Base-by-base conservation (phyloP, 257 asterid species). In the Nemophila menziesii region DNA sequence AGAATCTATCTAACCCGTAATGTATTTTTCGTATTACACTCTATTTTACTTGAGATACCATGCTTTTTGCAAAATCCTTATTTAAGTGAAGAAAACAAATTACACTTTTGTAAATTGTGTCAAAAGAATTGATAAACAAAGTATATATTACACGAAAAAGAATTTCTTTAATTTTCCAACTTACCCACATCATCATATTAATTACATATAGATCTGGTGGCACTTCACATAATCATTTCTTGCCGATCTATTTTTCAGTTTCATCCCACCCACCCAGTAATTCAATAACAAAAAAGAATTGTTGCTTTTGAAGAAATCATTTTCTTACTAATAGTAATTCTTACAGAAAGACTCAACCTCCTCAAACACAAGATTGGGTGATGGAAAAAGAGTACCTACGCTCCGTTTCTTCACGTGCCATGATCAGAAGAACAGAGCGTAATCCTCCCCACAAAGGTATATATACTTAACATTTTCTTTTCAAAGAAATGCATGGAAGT, bases 361-460 rank as follows among this genome's bases (percentile, higher is more conserved):
- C 12, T 10, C 9, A 13, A 7, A 10, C 33, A 26, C 5, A 29
- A 29, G 36, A 29, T 29, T 29, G 8, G 36, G 36, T 29, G n/a
- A 71, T 66, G 74, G 78, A 66, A 2, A 55, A 38, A 2, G 57
- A 65, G 49, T 49, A 37, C 33, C 51, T 16, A 36, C 60, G 57
- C 11, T 39, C 69, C 16, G 14, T 67, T 36, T 67, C 79, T 4
- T 49, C 24, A 11, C 58, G 75, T 54, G 65, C 65, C 14, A n/a
- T n/a, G n/a, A 61, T 37, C 44, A 56, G 75, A 21, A 64, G 67
- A 55, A 9, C 57, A 13, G 68, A 68, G 36, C 54, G 57, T 16
- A 62, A 33, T 54, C 47, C 36, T 39, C 36, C 23, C 39, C 65
- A 54, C 20, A 46, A 43, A 67, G 79, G 75, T 67, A 8, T 43